Conservation (phyloP, 805 yeast genomes). For the Metschnikowia chrysomelidarum region DNA sequence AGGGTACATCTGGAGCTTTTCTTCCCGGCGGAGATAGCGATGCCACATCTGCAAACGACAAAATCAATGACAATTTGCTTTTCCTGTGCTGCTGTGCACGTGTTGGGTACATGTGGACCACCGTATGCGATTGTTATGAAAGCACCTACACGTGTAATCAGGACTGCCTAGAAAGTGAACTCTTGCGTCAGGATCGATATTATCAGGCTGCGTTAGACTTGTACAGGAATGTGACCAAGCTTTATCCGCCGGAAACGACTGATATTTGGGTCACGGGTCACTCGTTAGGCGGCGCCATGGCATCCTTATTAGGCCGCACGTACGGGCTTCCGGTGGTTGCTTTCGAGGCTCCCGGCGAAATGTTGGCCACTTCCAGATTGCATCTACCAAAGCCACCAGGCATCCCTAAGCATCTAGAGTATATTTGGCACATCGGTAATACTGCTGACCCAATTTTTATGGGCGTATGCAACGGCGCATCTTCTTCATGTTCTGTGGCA, state of each 20-base stretch:
- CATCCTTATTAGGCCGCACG: conserved; percentile 80
- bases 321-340: conserved; percentile 88
- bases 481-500: conserved; percentile 82
- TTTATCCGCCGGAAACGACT: conserved; percentile 62
- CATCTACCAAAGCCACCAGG: conserved; percentile 96
- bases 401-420: conserved; percentile 69
- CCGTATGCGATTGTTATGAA: conserved; percentile 92
- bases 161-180: conserved; percentile 75
- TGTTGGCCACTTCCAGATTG: conserved; percentile 74
- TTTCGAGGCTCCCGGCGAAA: conserved; percentile 92
- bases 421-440: conserved; percentile 93
- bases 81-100: conserved; percentile 97
- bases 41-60: conserved; percentile 80
- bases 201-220: conserved; percentile 77
- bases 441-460: conserved; percentile 95
- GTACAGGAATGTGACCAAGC: conserved; percentile 62
- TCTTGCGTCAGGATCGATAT: conserved; percentile 73
- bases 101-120: conserved; percentile 85
- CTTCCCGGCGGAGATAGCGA: conserved; percentile 46
- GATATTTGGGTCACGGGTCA: conserved; percentile 93
- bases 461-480: conserved; percentile 96
- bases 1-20: conserved; percentile 88
- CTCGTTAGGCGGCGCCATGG: conserved; percentile 87
- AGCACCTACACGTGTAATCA: conserved; percentile 86
- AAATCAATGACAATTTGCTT: conserved; percentile 79